Conservation (phyloP, 257 asterid genomes). For the Nicotiana tabacum region DNA sequence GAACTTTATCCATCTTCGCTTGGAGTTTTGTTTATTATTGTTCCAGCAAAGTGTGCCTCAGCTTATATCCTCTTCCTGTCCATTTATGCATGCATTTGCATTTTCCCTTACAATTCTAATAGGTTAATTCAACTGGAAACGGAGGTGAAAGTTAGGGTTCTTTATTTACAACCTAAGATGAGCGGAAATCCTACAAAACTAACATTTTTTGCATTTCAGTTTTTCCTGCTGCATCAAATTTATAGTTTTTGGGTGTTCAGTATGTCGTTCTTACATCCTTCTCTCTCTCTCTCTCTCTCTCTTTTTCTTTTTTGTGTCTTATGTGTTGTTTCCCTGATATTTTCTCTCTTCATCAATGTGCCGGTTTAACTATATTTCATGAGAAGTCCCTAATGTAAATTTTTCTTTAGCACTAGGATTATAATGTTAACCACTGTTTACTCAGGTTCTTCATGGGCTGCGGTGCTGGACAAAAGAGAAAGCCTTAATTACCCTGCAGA, state of each 20-base stretch:
- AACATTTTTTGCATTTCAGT: not conserved
- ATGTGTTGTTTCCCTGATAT: conserved; percentile 2
- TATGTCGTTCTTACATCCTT: not conserved
- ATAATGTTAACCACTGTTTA: conserved; percentile 3
- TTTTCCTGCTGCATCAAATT: not conserved
- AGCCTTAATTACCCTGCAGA: conserved; percentile 89
- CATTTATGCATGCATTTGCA: too few relatives aligned
- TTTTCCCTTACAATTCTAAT: too few relatives aligned
- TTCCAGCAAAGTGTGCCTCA: too few relatives aligned
- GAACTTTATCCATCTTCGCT: too few relatives aligned
- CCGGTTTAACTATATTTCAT: not conserved
- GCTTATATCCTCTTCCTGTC: too few relatives aligned
- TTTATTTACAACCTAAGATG: too few relatives aligned
- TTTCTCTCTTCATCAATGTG: too few relatives aligned
- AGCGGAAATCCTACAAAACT: too few relatives aligned
- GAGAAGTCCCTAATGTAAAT: not conserved
- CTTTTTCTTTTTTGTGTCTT: not conserved
- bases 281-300: not conserved
- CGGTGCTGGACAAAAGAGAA: conserved; percentile 75
- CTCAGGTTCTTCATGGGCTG: conserved; percentile 99
- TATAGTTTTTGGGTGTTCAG: not conserved
- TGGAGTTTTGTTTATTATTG: too few relatives aligned
- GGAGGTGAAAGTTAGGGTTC: too few relatives aligned
- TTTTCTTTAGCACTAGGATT: not conserved
- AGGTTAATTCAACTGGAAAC: too few relatives aligned